A percentile compares a stretch with the other conserved stretches of the same genome.
phyloP scores from a whole-genome alignment of 768 basidiomycete genomes.

The Leccinum subgranulosum region DNA sequence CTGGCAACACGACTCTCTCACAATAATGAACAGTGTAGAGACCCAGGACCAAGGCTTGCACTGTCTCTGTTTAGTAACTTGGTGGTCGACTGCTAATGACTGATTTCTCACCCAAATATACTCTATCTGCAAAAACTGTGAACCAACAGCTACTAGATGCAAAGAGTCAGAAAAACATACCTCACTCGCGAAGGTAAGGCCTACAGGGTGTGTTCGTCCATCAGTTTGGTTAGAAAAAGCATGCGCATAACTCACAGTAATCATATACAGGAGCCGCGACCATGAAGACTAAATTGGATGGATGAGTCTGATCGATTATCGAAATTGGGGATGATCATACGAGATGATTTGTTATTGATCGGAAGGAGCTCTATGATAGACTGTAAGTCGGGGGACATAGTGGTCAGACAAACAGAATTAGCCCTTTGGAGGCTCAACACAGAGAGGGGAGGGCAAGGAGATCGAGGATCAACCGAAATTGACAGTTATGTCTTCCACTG shows the following conservation, averaged over 20 bases:
- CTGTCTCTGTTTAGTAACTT: background rate
- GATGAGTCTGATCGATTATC: background rate
- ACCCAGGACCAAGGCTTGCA: slow-evolving; percentile 9
- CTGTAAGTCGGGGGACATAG: background rate
- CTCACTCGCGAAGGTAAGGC: slow-evolving; percentile 6
- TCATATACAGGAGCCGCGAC: background rate
- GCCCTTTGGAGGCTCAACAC: background rate
- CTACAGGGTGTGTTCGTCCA: background rate
- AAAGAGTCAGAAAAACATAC: background rate
- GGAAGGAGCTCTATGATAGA: background rate
- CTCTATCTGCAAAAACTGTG: slow-evolving; percentile 1
- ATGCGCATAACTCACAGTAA: background rate
- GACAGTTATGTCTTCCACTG: background rate
- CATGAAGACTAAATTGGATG: background rate
- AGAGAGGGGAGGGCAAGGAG: background rate
- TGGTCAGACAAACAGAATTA: background rate
- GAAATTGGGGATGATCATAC: background rate
- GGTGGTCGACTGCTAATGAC: too few relatives aligned
- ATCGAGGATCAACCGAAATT: background rate
- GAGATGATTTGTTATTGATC: background rate
- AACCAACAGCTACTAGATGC: background rate
- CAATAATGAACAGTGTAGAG: slow-evolving; percentile 8
- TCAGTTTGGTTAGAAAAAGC: background rate
- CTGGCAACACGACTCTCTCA: background rate
- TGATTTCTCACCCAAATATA: slow-evolving; percentile 16